These are phyloP conservation scores for Penicillium sumatraense DNA, from an alignment of 2,329 filamentous ascomycete genomes.

Conservation along the genomic window DNA sequence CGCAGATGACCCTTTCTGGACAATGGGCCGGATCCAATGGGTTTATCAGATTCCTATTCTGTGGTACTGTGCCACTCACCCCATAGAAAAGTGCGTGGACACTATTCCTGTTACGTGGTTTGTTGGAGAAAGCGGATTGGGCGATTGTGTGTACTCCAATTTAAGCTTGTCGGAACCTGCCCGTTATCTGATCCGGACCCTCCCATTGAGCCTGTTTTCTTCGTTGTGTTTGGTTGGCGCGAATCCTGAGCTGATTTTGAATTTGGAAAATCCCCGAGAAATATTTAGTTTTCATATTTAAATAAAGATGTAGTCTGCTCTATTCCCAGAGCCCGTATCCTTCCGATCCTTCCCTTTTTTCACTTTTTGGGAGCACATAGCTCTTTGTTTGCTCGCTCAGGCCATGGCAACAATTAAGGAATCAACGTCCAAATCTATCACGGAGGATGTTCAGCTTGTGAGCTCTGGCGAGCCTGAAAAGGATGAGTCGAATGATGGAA, in stretches of 20 bases:
- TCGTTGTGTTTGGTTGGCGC: background rate
- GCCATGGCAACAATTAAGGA: slow-evolving; percentile 7
- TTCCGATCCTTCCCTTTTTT: background rate
- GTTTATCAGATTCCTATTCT: slow-evolving; percentile 19
- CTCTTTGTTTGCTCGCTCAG: background rate
- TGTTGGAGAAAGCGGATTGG: background rate
- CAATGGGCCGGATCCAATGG: slow-evolving; percentile 1
- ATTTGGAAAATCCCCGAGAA: background rate
- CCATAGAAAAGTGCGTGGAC: background rate
- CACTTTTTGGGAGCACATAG: background rate
- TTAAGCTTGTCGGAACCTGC: slow-evolving; percentile 9
- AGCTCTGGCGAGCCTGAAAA: background rate
- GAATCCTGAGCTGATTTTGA: background rate
- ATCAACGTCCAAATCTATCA: slow-evolving; percentile 10
- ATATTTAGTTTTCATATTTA: background rate
- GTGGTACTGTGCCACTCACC: background rate
- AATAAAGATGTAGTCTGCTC: background rate
- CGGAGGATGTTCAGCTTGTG: background rate
- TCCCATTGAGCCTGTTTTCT: background rate
- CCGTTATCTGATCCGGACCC: slow-evolving; percentile 15
- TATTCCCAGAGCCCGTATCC: background rate
- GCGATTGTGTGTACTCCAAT: background rate
- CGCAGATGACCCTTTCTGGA: background rate
- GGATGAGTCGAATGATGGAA: slow-evolving; percentile 17
- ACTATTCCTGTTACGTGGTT: slow-evolving; percentile 3